Percentiles rank a stretch among this genome's conserved stretches.
Conservation (phyloP, 208 protist genomes). For the Leishmania martiniquensis region DNA sequence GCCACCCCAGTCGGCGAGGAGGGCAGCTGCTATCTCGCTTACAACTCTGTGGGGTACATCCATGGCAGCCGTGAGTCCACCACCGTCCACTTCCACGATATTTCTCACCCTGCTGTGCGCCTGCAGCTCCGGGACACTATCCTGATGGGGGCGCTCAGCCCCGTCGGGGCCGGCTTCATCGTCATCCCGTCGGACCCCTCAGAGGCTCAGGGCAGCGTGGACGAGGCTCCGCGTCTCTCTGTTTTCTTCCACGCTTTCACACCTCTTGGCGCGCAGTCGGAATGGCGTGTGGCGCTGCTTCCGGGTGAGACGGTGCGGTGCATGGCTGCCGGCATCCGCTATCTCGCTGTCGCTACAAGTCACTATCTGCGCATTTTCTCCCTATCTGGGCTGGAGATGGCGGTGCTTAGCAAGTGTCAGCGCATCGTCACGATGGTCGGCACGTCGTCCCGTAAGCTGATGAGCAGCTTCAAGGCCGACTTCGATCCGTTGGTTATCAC, state of each 20-base stretch:
- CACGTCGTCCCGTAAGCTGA: constrained; percentile 66
- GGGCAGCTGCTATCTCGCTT: constrained; percentile 84
- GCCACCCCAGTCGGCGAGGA: constrained; percentile 71
- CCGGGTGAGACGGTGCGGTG: constrained; percentile 82
- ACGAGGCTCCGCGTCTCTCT: constrained; percentile 52
- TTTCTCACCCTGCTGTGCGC: constrained; percentile 67
- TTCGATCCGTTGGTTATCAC: constrained; percentile 80
- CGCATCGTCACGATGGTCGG: constrained; percentile 87
- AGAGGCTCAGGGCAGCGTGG: constrained; percentile 41
- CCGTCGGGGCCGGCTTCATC: constrained; percentile 76
- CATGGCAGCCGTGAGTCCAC: constrained; percentile 57
- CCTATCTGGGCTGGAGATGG: constrained; percentile 82
- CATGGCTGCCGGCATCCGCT: constrained; percentile 71
- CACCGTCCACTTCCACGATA: constrained; percentile 86
- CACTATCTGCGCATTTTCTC: constrained; percentile 85
- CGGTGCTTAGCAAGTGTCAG: constrained; percentile 75
- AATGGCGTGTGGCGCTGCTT: constrained; percentile 73
- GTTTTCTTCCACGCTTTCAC: constrained; percentile 81
- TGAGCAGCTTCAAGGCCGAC: constrained; percentile 54
- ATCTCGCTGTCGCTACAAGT: constrained; percentile 76
- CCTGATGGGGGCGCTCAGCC: constrained; percentile 79
- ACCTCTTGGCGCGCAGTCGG: constrained; percentile 76
- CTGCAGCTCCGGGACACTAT: constrained; percentile 59
- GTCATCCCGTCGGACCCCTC: constrained; percentile 36
- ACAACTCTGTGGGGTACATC: constrained; percentile 88